Base-by-base conservation (phyloP, 2,329 filamentous ascomycete species). In the Aulographum hederae region DNA sequence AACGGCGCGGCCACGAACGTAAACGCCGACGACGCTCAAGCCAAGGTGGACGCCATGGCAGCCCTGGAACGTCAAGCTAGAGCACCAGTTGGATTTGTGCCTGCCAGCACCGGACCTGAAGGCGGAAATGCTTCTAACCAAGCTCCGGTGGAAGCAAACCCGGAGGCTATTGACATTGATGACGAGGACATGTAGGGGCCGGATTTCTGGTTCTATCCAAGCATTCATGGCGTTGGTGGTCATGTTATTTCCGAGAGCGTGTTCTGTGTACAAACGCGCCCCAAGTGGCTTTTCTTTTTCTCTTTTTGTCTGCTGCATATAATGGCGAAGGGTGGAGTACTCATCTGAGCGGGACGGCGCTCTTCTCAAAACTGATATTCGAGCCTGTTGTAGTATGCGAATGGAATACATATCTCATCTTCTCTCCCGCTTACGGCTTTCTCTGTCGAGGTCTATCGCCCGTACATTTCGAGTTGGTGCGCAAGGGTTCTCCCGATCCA, bases 31-130 rank as follows among this genome's bases (percentile, higher is more conserved):
- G 63, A 48, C 16, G 57, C 69, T 34, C 61, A 66, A 25, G 67
- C 67, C 3, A n/a, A n/a, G n/a, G n/a, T n/a, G n/a, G 85, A 94
- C 54, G 82, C 84, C 15, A 94, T 94, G 82, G 79, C 75, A 26
- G 78, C 77, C 15, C 61, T 95, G 37, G 86, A 94, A 52, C 68
- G 81, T 41, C 80, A 94, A 53, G 77, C 82, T n/a, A 67, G 76
- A 35, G 86, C 85, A 4, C 85, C 86, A 0, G 69, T 76, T 16
- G 89, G 89, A 15, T 98, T 98, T 46, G 86, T 98, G 18, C 75
- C 85, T 15, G 79, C 89, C 18, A 89, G 72, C 47, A 78, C 73
- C 23, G 79, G 73, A 1, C 69, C 76, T 2, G 67, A 77, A 43
- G 73, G 67, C 10, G 71, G 70, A 15, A 67, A 70, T 54, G 58